These are phyloP conservation scores for Pyrenula massariospora DNA, from an alignment of 495 filamentous ascomycete genomes.

Conservation along the genomic window DNA sequence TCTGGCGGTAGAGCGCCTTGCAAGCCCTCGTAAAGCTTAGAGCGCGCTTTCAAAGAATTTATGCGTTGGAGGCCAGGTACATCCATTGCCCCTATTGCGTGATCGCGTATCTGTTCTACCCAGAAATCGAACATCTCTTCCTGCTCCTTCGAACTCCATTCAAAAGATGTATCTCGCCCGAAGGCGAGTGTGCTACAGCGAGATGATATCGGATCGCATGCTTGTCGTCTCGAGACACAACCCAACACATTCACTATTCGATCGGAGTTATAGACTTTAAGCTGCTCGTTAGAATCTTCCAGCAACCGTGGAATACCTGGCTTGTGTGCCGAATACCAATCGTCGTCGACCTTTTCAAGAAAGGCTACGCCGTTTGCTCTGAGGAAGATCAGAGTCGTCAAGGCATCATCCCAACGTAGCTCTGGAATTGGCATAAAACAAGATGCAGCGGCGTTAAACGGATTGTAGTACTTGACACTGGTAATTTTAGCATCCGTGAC, in stretches of 20 bases:
- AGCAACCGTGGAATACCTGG: not conserved
- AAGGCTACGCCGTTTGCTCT: not conserved
- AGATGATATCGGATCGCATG: not conserved
- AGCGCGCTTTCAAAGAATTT: not conserved
- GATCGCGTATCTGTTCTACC: not conserved
- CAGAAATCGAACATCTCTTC: not conserved
- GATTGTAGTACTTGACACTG: not conserved
- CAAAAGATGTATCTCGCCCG: not conserved
- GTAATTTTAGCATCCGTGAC: not conserved
- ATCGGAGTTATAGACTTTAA: not conserved
- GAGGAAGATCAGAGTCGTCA: not conserved
- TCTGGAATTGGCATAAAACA: not conserved
- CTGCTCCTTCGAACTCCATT: not conserved
- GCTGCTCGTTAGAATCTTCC: not conserved
- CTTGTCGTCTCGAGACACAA: not conserved
- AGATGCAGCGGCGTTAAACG: not conserved
- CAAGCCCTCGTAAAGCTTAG: not conserved
- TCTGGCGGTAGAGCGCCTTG: not conserved
- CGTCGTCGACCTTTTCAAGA: not conserved
- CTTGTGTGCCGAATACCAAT: not conserved
- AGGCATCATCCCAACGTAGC: not conserved
- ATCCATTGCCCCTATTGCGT: not conserved
- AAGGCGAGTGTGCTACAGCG: not conserved
- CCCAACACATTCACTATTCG: not conserved
- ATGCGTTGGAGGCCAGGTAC: not conserved